phyloP scores from a whole-genome alignment of 164 flowering plant species.

The Chimonanthus praecox region DNA sequence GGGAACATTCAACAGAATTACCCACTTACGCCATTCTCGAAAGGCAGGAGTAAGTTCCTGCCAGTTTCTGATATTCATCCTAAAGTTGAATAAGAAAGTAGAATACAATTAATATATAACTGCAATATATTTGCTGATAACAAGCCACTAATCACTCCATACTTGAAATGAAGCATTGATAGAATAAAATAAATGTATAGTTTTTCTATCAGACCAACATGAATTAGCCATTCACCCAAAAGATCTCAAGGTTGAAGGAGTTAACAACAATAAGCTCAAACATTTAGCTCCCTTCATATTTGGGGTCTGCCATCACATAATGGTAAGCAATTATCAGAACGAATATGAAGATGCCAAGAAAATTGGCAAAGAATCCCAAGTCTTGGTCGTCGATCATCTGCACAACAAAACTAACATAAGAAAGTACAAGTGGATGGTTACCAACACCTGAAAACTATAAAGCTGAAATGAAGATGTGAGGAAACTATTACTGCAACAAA shows the following conservation, averaged over 20 bases:
- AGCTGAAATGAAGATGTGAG: no score
- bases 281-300: slow-evolving; percentile 28
- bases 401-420: slow-evolving; percentile 1
- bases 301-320: slow-evolving; percentile 37
- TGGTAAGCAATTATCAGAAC: slow-evolving; percentile 37
- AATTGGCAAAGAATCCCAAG: slow-evolving; percentile 36
- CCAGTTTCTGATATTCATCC: no score
- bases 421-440: not conserved
- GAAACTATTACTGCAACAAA: no score
- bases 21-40: no score
- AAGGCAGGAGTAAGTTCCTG: no score
- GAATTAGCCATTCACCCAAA: not conserved
- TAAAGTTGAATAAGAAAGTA: no score
- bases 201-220: not conserved
- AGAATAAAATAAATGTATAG: not conserved
- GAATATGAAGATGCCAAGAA: slow-evolving; percentile 32
- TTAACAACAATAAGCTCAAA: not conserved
- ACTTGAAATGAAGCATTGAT: not conserved
- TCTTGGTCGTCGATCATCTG: slow-evolving; percentile 39
- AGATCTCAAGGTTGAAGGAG: not conserved
- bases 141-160: not conserved
- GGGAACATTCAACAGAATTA: no score
- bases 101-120: no score
- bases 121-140: not conserved
- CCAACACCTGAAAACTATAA: no score